A percentile compares a stretch with the other conserved stretches of the same genome.
Conservation (phyloP, 371 early-diverging fungal species). For the Dentiscutata heterogama region DNA sequence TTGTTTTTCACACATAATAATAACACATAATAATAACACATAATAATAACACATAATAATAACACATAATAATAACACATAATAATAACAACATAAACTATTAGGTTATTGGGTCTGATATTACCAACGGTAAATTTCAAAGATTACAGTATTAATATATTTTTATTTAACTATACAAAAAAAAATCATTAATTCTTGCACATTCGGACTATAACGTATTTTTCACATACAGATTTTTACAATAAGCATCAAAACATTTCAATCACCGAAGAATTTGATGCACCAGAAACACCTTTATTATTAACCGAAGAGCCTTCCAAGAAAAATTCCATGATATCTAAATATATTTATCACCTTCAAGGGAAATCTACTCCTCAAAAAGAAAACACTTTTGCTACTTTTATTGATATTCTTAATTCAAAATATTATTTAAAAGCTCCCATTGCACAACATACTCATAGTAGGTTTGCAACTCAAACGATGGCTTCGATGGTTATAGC, state of each 20-base stretch:
- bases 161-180: too few species aligned
- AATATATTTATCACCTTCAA: background rate
- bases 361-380: too few species aligned
- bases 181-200: too few species aligned
- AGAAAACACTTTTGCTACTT: background rate
- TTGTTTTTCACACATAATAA: too few species aligned
- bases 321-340: background rate
- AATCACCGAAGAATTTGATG: background rate
- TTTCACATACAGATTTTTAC: constrained; percentile 24
- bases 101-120: constrained; percentile 45
- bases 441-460: background rate
- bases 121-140: constrained; percentile 27
- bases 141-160: too few species aligned
- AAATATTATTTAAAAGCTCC: constrained; percentile 3
- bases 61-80: too few species aligned
- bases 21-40: too few species aligned
- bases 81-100: background rate
- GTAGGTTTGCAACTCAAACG: background rate
- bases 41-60: too few species aligned
- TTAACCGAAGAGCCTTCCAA: background rate
- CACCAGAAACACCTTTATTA: background rate
- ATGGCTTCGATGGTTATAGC: constrained; percentile 13
- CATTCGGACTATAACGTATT: too few species aligned
- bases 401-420: constrained; percentile 3
- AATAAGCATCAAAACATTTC: background rate